phyloP scores from a whole-genome alignment of 371 early-diverging fungal species.

The Actinomortierella wolfii region DNA sequence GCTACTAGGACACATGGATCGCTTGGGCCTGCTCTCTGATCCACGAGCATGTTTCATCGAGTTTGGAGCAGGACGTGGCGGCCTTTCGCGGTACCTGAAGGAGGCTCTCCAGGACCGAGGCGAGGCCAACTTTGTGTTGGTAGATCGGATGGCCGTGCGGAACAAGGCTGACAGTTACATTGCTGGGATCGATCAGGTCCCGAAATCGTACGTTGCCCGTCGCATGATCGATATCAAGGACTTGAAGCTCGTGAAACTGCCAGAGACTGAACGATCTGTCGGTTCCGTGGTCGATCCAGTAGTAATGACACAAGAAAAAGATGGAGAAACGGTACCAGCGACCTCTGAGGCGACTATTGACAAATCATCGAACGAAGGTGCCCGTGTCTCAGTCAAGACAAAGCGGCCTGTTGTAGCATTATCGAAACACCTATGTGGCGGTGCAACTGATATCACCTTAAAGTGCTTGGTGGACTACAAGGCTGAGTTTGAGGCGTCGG shows the following conservation, averaged over 20 bases:
- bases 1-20: conserved; percentile 77
- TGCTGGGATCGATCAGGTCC: conserved; percentile 14
- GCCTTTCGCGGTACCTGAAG: conserved; percentile 64
- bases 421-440: conserved; percentile 94
- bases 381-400: conserved; percentile 31
- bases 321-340: neutral
- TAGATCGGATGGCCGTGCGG: conserved; percentile 82
- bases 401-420: conserved; percentile 63
- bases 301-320: too few relatives aligned
- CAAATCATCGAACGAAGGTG: too few relatives aligned
- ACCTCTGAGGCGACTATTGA: too few relatives aligned
- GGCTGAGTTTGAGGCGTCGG: conserved; percentile 10
- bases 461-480: conserved; percentile 72
- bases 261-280: conserved; percentile 35
- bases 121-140: conserved; percentile 64
- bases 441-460: conserved; percentile 88
- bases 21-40: conserved; percentile 60
- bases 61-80: conserved; percentile 85
- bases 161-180: conserved; percentile 58
- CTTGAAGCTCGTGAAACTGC: conserved; percentile 53
- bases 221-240: conserved; percentile 86
- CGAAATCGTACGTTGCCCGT: conserved; percentile 61
- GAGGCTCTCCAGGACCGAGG: conserved; percentile 63
- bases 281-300: too few relatives aligned
- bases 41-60: conserved; percentile 70